Evolutionary conservation across 345 rosid genomes (phyloP).

Genomic region (Gossypium australe): DNA sequence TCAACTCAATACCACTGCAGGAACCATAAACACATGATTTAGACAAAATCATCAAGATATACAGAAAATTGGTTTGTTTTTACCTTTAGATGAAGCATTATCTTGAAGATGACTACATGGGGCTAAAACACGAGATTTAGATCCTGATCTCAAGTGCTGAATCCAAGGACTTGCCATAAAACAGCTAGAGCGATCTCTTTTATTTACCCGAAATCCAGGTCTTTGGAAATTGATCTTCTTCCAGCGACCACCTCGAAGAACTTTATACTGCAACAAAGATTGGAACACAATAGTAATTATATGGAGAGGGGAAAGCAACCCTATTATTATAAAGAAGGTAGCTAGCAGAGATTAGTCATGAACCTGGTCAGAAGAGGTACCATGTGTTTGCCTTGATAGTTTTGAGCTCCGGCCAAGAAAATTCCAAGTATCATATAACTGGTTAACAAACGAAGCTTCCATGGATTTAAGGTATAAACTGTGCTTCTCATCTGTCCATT

Average conservation of each 20-base stretch:
- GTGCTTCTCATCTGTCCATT: conserved; percentile 95
- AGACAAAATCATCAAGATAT: not conserved
- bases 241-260: conserved; percentile 66
- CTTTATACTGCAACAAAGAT: conserved; percentile 49
- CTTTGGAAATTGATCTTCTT: conserved; percentile 50
- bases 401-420: conserved; percentile 28
- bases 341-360: not conserved
- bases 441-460: conserved; percentile 84
- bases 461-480: conserved; percentile 79
- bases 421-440: conserved; percentile 50
- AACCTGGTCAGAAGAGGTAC: conserved; percentile 62
- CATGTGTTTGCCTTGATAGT: conserved; percentile 20
- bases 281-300: conserved; percentile 5
- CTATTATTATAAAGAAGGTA: not conserved
- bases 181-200: conserved; percentile 21
- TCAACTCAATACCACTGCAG: not conserved
- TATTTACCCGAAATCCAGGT: conserved; percentile 32
- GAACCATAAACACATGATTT: not conserved
- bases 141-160: conserved; percentile 41
- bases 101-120: conserved; percentile 12
- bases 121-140: conserved; percentile 18
- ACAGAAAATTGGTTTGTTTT: conserved; percentile 5
- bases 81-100: conserved; percentile 21
- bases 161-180: conserved; percentile 61
- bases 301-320: not conserved